Evolutionary conservation across 1,139 yeast genomes (phyloP), one percentile per base, ranked within the genome.

Genomic region (Blastobotrys elegans): DNA sequence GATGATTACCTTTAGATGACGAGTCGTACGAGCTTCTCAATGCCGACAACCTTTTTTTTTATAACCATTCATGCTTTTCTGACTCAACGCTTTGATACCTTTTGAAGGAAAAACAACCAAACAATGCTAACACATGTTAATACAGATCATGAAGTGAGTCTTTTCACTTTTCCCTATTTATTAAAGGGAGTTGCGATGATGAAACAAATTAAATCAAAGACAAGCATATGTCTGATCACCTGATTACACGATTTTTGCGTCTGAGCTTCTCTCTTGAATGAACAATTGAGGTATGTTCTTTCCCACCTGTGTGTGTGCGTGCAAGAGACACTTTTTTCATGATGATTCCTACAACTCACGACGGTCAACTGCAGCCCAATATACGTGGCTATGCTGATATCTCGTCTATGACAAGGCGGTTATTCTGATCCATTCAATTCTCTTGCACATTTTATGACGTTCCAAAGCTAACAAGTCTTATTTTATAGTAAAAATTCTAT

Each of bases 161-260:
- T n/a, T n/a, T n/a, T n/a, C 41, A 32, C 17, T 14, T 21, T 33
- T 36, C 42, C 32, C 44, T 44, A 52, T 44, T 49, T 44, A 39
- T 33, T 40, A 47, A 41, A 52, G 46, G 37, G 32, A 74, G 79
- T 63, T 37, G 77, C 72, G 92, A 84, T 85, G 92, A 84, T 76
- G 73, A 72, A 70, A 78, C 76, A 73, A 76, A 71, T 63, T 53
- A 68, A 69, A 65, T 62, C 71, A 72, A 69, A 72, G 97, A 90
- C 98, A 92, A 90, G 97, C 98, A 92, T 90, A 92, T 92, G 96
- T 90, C 98, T 82, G 96, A 90, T 67, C 64, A 61, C 52, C 61
- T 71, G 85, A 78, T 74, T 88, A 80, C 69, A 78, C 72, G 69
- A 53, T 11, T 55, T 60, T 57, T 58, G 60, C 57, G 66, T 62